Base-by-base conservation (phyloP, 805 yeast species). In the Hanseniaspora mollemarum region DNA sequence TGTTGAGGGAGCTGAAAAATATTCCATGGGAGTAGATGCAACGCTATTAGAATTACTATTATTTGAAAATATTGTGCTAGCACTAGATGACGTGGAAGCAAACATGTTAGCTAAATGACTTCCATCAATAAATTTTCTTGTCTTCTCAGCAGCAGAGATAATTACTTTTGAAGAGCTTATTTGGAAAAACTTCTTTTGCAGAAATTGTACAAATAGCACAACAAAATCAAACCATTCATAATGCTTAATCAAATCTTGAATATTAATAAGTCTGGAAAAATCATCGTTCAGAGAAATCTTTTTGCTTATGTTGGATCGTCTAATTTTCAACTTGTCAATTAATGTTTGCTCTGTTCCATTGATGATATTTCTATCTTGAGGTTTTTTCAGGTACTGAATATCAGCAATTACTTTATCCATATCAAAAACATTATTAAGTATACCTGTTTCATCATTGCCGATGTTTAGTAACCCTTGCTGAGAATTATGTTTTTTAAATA, bases 221-320 rank as follows among this genome's bases (percentile, higher is more conserved):
- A 90, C 71, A 61, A 88, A 90, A 52, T 78, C 75, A 54, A 83
- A 73, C 96, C 96, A 90, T 57, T 81, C 88, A 64, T 87, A 90
- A 55, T 77, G 81, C 56, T 78, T 81, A 57, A 80, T 70, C 42
- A 90, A 69, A 19, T 71, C 73, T 24, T 73, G 72, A 32, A 73
- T 75, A 29, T 72, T 67, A 2, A 69, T 62, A 52, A 69, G 70
- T 37, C 68, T 71, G 54, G 74, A 59, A 35, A 90, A 67, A 38
- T 75, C 74, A 25, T 78, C 81, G 55, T 80, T 37, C 7, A 24
- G 10, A 18, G 15, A 24, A 3, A 48, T 48, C 21, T 48, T 48
- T 22, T 48, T 48, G 31, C 29, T 32, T 13, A 48, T 32, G 25
- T 48, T 48, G 4, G 41, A 32, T n/a, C 31, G 79, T 46, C 98